Percentiles rank a stretch among this genome's conserved stretches.
These are phyloP conservation scores for Przewalskia tangutica DNA, from an alignment of 257 asterid genomes.

Conservation along the genomic window DNA sequence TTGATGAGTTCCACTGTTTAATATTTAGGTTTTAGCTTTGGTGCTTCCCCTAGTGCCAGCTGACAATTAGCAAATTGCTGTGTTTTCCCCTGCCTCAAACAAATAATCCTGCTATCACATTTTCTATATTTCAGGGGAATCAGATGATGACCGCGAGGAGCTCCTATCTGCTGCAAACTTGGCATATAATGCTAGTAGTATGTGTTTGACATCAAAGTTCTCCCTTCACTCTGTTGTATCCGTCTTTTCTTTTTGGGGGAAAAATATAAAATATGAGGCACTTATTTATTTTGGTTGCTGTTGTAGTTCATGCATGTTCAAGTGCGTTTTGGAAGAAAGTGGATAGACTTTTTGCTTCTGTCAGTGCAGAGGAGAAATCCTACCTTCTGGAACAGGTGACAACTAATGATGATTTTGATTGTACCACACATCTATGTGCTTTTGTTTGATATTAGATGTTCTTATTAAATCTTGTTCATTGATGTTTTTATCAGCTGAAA, in stretches of 20 bases:
- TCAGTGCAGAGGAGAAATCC: conserved; percentile 52
- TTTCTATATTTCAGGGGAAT: conserved; percentile 53
- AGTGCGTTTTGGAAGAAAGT: conserved; percentile 73
- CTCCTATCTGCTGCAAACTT: conserved; percentile 62
- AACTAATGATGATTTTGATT: not conserved
- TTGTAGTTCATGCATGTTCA: conserved; percentile 67
- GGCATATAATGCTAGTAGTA: conserved; percentile 61
- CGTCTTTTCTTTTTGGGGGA: not conserved
- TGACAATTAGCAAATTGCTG: not conserved
- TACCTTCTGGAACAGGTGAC: conserved; percentile 60
- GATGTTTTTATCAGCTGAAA: conserved; percentile 45
- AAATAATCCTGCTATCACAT: not conserved
- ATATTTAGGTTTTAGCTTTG: not conserved
- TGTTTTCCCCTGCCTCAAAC: not conserved
- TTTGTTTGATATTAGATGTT: not conserved
- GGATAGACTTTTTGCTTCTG: conserved; percentile 58
- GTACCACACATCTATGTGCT: not conserved
- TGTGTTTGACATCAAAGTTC: conserved; percentile 9
- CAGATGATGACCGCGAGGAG: conserved; percentile 87
- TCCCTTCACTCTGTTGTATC: not conserved
- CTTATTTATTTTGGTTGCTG: conserved; percentile 14
- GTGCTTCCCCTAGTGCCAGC: not conserved
- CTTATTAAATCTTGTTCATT: conserved; percentile 5
- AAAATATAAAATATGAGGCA: not conserved
- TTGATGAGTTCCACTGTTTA: not conserved